Percentiles rank a stretch among this genome's conserved stretches.
phyloP scores from a whole-genome alignment of 345 rosid genomes.

The Pistacia integerrima region DNA sequence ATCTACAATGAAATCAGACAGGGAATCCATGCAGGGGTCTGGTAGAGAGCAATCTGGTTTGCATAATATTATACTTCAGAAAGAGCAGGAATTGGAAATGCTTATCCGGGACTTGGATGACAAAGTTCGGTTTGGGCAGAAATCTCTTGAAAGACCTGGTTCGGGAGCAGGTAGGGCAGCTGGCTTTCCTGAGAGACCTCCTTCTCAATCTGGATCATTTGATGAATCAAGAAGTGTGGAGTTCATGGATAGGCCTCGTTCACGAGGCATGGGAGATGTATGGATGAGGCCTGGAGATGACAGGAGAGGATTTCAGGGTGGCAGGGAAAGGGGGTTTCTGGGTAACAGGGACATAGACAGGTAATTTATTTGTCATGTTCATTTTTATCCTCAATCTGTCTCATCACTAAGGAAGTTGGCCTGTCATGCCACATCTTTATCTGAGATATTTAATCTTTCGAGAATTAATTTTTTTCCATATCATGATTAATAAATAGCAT shows the following conservation, averaged over 20 bases:
- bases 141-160: conserved; percentile 73
- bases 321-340: conserved; percentile 82
- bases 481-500: not conserved
- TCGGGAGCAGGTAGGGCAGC: conserved; percentile 71
- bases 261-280: conserved; percentile 68
- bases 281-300: conserved; percentile 76
- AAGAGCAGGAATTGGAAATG: conserved; percentile 69
- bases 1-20: conserved; percentile 28
- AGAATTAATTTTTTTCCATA: not conserved
- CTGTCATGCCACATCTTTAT: not conserved
- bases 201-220: conserved; percentile 77
- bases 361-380: conserved; percentile 35
- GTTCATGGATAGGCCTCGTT: conserved; percentile 73
- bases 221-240: conserved; percentile 72
- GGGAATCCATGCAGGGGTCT: conserved; percentile 42
- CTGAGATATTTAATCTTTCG: not conserved
- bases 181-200: conserved; percentile 70
- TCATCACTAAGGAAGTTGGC: not conserved
- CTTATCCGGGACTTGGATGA: conserved; percentile 70
- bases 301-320: conserved; percentile 75
- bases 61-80: conserved; percentile 45
- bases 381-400: not conserved
- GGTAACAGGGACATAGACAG: conserved; percentile 70
- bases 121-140: conserved; percentile 79
- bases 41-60: conserved; percentile 36